These are phyloP conservation scores for Penicillium malachiteum DNA, from an alignment of 495 filamentous ascomycete genomes.

Conservation along the genomic window DNA sequence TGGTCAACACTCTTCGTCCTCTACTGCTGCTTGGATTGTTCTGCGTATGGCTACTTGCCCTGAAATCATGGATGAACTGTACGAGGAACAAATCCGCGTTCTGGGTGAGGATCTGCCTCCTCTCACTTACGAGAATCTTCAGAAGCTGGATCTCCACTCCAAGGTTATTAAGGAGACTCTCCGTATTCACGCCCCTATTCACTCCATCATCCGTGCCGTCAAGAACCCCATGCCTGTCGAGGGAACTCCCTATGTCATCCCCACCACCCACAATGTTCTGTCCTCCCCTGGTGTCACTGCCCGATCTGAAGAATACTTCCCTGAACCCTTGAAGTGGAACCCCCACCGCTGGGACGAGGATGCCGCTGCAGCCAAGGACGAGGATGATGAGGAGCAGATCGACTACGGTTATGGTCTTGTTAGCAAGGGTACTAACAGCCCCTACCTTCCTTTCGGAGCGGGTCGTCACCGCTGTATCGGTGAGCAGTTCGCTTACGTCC, in stretches of 20 bases:
- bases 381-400: conserved; percentile 44
- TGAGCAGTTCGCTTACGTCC: conserved; percentile 56
- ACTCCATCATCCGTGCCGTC: conserved; percentile 61
- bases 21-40: conserved; percentile 60
- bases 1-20: conserved; percentile 63
- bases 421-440: conserved; percentile 52
- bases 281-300: conserved; percentile 51
- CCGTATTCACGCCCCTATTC: conserved; percentile 63
- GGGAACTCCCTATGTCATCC: conserved; percentile 47
- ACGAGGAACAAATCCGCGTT: conserved; percentile 52
- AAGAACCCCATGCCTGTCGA: conserved; percentile 56
- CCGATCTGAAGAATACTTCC: conserved; percentile 43
- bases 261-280: conserved; percentile 48
- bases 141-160: conserved; percentile 53
- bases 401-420: conserved; percentile 50
- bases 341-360: conserved; percentile 53
- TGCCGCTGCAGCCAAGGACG: conserved; percentile 19
- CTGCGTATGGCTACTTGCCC: conserved; percentile 56
- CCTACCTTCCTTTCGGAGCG: conserved; percentile 57
- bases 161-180: conserved; percentile 63
- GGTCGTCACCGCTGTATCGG: conserved; percentile 58
- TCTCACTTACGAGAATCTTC: conserved; percentile 55
- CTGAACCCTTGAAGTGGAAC: conserved; percentile 47
- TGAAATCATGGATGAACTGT: conserved; percentile 57
- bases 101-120: conserved; percentile 51